phyloP scores from a whole-genome alignment of 179 eudicot species.

The Beta lomatogona region DNA sequence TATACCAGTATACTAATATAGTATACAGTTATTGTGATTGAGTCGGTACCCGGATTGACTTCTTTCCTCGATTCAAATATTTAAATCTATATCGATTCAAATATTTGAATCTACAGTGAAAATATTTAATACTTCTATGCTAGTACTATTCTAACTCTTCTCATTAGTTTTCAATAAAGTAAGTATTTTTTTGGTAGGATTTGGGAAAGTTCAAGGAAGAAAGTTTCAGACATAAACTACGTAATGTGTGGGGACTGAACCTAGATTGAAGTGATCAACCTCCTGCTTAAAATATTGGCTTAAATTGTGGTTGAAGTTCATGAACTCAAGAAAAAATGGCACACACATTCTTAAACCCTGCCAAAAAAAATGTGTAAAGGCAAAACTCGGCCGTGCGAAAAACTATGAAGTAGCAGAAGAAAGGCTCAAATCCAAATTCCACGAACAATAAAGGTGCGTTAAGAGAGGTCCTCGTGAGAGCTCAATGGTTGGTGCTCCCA shows the following conservation, averaged over 20 bases:
- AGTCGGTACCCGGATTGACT: not conserved
- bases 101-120: not conserved
- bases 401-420: not conserved
- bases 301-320: not conserved
- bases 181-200: not conserved
- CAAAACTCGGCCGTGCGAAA: conserved; percentile 9
- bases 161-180: not conserved
- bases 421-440: conserved; percentile 21
- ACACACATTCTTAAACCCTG: conserved; percentile 24
- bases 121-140: not conserved
- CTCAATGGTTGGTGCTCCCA: too few relatives aligned
- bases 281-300: not conserved
- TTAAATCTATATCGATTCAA: not conserved
- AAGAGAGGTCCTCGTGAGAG: too few relatives aligned
- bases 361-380: conserved; percentile 1
- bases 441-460: conserved; percentile 4
- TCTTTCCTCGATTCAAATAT: not conserved
- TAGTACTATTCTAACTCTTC: not conserved
- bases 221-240: conserved; percentile 14
- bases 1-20: too few relatives aligned
- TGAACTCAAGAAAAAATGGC: not conserved
- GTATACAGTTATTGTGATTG: not conserved
- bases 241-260: conserved; percentile 14
- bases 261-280: conserved; percentile 17
- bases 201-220: conserved; percentile 13